Conservation (phyloP, 1,284 basidiomycete species). For the Fomitopsis betulina region DNA sequence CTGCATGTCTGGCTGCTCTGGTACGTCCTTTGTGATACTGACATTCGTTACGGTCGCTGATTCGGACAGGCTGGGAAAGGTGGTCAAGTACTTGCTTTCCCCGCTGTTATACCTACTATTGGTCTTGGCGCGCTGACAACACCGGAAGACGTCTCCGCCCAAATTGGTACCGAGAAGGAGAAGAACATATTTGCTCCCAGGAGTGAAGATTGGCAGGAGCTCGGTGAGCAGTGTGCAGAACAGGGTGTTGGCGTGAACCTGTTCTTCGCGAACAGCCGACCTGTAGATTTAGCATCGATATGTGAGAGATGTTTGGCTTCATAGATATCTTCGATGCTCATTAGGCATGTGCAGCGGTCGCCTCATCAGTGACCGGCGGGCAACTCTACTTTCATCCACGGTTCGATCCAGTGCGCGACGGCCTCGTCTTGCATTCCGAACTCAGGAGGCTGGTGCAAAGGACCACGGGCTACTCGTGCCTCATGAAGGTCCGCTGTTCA, state of each 20-base stretch:
- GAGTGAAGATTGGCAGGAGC: slow-evolving; percentile 73
- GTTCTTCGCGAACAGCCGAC: slow-evolving; percentile 82
- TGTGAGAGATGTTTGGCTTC: slow-evolving; percentile 39
- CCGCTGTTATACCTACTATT: slow-evolving; percentile 72
- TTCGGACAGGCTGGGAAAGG: slow-evolving; percentile 66
- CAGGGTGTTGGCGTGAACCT: slow-evolving; percentile 89
- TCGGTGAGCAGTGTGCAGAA: slow-evolving; percentile 86
- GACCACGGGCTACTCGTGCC: slow-evolving; percentile 79
- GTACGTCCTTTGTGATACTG: slow-evolving; percentile 37
- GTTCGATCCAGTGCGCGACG: slow-evolving; percentile 75
- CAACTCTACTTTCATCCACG: slow-evolving; percentile 92
- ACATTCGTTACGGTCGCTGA: slow-evolving; percentile 1
- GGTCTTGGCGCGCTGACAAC: slow-evolving; percentile 70
- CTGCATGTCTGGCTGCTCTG: slow-evolving; percentile 70
- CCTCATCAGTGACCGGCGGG: slow-evolving; percentile 83
- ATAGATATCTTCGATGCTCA: not conserved
- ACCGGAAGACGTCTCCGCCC: slow-evolving; percentile 57
- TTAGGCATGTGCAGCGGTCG: slow-evolving; percentile 40
- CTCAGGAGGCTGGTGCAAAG: slow-evolving; percentile 68
- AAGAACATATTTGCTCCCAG: slow-evolving; percentile 75
- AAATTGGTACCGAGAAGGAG: slow-evolving; percentile 92
- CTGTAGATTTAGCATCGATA: slow-evolving; percentile 87
- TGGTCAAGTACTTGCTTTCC: slow-evolving; percentile 85
- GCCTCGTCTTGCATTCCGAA: slow-evolving; percentile 65
- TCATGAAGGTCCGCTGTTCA: slow-evolving; percentile 83